Percentiles rank a stretch among this genome's conserved stretches.
Evolutionary conservation across 2,329 filamentous ascomycete genomes (phyloP).

Genomic region (Trichoderma sp.): DNA sequence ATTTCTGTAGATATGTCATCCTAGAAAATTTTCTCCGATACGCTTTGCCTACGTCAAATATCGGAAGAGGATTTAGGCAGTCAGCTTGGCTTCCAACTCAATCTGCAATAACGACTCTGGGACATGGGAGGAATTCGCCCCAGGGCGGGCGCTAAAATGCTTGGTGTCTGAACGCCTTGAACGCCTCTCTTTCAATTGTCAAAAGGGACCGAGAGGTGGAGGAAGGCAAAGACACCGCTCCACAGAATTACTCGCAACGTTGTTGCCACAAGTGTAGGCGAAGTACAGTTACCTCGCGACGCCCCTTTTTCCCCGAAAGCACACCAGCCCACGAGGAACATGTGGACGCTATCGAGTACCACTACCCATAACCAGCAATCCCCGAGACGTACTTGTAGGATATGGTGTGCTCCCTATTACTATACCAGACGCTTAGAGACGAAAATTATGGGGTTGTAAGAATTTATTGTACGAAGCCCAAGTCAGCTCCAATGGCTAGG

Average conservation of each 20-base stretch:
- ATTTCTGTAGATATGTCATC: background rate
- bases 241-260: background rate
- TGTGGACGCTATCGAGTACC: background rate
- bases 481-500: background rate
- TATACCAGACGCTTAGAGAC: background rate
- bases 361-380: background rate
- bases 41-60: background rate
- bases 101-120: slow-evolving; percentile 3
- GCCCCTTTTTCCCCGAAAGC: background rate
- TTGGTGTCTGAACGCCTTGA: slow-evolving; percentile 1
- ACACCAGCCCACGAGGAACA: background rate
- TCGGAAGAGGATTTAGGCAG: background rate
- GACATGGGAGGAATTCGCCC: background rate
- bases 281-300: background rate
- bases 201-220: background rate
- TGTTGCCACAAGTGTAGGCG: background rate
- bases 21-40: background rate
- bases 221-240: background rate
- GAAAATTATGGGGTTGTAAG: background rate
- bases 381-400: too few species aligned
- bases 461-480: background rate
- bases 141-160: slow-evolving; percentile 19
- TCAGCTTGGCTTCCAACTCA: slow-evolving; percentile 20
- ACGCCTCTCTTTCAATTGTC: background rate
- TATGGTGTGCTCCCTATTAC: background rate